Percentiles rank a stretch among this genome's conserved stretches.
Evolutionary conservation across 176 grass and related monocot genomes (phyloP).

Genomic region (Leersia perrieri): DNA sequence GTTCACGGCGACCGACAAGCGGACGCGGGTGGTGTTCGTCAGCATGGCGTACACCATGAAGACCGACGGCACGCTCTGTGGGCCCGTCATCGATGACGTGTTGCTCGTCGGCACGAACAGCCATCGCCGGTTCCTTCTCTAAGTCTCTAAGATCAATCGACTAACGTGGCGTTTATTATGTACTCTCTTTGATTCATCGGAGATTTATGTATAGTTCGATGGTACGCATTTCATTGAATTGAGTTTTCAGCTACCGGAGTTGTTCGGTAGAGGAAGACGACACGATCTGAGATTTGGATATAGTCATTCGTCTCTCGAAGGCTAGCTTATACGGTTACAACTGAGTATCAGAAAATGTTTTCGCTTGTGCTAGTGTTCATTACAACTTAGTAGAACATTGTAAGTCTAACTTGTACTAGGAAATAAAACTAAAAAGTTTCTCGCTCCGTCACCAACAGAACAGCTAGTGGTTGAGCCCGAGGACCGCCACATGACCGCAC

Average conservation of each 20-base stretch:
- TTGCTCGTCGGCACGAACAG: constrained; percentile 26
- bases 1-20: constrained; percentile 38
- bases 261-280: too few species aligned
- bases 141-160: too few species aligned
- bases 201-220: neutral
- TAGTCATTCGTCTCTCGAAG: too few species aligned
- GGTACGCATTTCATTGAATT: too few species aligned
- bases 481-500: neutral
- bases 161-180: neutral
- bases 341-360: too few species aligned
- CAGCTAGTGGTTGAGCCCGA: neutral
- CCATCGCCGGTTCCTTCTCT: constrained; percentile 20
- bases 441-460: neutral
- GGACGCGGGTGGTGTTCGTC: constrained; percentile 50
- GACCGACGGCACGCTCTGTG: constrained; percentile 62
- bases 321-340: too few species aligned
- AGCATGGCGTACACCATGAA: constrained; percentile 42
- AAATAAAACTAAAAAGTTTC: too few species aligned
- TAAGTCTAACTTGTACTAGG: neutral
- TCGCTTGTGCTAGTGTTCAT: neutral
- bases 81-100: constrained; percentile 52
- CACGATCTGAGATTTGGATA: too few species aligned
- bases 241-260: too few species aligned
- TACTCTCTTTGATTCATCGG: neutral
- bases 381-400: neutral